phyloP scores from a whole-genome alignment of 2,329 filamentous ascomycete species.

The Aureobasidium sp. region DNA sequence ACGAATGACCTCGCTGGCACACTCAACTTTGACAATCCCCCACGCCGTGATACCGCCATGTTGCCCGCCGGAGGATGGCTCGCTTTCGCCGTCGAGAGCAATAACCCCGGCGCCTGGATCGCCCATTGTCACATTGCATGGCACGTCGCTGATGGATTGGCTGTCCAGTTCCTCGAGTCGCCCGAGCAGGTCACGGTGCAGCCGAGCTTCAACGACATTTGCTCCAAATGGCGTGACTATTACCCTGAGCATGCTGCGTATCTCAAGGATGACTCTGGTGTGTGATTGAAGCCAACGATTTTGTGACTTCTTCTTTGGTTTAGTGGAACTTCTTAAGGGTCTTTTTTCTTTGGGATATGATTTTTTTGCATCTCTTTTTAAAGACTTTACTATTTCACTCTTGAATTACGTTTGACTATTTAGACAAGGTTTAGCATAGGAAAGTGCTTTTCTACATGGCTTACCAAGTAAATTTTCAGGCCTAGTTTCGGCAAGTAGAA shows the following conservation, averaged over 20 bases:
- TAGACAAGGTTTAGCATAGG: no score
- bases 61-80: slow-evolving; percentile 33
- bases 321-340: no score
- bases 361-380: no score
- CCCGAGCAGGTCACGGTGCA: slow-evolving; percentile 22
- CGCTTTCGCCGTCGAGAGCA: slow-evolving; percentile 35
- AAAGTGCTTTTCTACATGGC: no score
- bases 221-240: slow-evolving; percentile 28
- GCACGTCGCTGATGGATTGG: slow-evolving; percentile 30
- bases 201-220: slow-evolving; percentile 26
- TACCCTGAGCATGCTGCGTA: slow-evolving; percentile 21
- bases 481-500: no score
- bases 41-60: slow-evolving; percentile 36
- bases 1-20: slow-evolving; percentile 19
- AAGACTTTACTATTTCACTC: no score
- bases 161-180: slow-evolving; percentile 30
- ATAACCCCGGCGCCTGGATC: slow-evolving; percentile 39
- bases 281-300: no score
- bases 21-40: slow-evolving; percentile 33
- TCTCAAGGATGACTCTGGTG: slow-evolving; percentile 28
- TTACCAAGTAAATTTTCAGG: no score
- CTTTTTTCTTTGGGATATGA: no score
- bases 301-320: no score
- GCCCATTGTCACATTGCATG: slow-evolving; percentile 25
- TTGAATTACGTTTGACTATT: no score